phyloP scores from a whole-genome alignment of 129 eudicot species.

The Lonicera japonica region DNA sequence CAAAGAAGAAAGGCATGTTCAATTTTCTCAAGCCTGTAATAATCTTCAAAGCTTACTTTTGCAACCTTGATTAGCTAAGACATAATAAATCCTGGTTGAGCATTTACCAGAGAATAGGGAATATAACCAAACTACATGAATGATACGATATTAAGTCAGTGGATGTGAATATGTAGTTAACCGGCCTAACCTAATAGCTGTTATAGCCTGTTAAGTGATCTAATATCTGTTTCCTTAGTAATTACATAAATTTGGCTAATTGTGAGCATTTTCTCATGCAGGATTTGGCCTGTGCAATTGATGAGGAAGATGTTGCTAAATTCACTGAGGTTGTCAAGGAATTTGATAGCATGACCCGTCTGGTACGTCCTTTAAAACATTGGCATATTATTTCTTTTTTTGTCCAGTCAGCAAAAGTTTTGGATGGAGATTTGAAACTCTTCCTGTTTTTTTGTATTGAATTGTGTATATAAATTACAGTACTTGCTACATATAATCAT shows the following conservation, averaged over 20 bases:
- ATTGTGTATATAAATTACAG: too few species aligned
- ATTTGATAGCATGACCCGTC: constrained; percentile 51
- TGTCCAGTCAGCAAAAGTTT: neutral
- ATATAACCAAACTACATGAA: neutral
- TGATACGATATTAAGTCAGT: too few species aligned
- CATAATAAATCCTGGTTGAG: too few species aligned
- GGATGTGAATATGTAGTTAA: too few species aligned
- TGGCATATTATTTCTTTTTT: neutral
- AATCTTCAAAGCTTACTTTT: too few species aligned
- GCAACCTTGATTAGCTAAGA: too few species aligned
- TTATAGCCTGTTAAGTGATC: too few species aligned
- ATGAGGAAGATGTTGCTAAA: constrained; percentile 63
- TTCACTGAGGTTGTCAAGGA: constrained; percentile 65
- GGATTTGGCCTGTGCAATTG: constrained; percentile 62
- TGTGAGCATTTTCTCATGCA: constrained; percentile 14
- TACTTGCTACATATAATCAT: too few species aligned
- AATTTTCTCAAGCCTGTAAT: too few species aligned
- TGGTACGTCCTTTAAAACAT: constrained; percentile 28
- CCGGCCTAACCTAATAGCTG: too few species aligned
- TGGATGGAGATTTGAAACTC: neutral
- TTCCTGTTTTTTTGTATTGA: neutral
- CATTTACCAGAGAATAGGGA: too few species aligned
- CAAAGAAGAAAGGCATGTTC: too few species aligned
- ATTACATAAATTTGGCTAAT: neutral
- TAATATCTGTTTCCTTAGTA: neutral